These are phyloP conservation scores for Mycena galopus DNA, from an alignment of 768 basidiomycete species.

Conservation along the genomic window DNA sequence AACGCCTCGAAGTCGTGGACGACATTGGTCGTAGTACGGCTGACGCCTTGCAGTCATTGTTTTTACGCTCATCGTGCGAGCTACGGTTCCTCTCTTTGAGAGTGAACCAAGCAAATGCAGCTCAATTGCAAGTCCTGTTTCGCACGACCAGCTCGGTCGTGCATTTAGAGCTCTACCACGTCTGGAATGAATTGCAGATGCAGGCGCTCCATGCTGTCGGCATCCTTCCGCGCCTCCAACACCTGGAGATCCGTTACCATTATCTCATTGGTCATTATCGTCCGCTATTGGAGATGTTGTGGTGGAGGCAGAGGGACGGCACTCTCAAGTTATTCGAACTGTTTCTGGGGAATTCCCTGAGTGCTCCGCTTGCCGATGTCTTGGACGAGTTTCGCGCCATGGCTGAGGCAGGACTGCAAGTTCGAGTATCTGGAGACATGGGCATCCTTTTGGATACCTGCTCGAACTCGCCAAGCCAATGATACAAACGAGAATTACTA, in stretches of 20 bases:
- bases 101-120: no score
- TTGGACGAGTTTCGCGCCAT: conserved; percentile 6
- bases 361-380: neutral
- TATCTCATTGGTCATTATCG: neutral
- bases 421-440: neutral
- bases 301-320: neutral
- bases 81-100: neutral
- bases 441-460: neutral
- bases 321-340: neutral
- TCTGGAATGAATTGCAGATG: neutral
- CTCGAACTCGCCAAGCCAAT: no score
- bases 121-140: neutral
- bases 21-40: no score
- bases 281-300: neutral
- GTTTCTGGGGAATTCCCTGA: neutral
- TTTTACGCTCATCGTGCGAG: neutral
- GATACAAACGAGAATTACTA: no score
- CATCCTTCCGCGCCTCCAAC: neutral
- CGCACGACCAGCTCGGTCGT: neutral
- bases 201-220: neutral
- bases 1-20: neutral
- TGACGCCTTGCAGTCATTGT: neutral
- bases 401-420: neutral
- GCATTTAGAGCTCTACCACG: neutral
- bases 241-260: neutral